These are phyloP conservation scores for Talaromyces ruber DNA, from an alignment of 495 filamentous ascomycete species.

Conservation along the genomic window DNA sequence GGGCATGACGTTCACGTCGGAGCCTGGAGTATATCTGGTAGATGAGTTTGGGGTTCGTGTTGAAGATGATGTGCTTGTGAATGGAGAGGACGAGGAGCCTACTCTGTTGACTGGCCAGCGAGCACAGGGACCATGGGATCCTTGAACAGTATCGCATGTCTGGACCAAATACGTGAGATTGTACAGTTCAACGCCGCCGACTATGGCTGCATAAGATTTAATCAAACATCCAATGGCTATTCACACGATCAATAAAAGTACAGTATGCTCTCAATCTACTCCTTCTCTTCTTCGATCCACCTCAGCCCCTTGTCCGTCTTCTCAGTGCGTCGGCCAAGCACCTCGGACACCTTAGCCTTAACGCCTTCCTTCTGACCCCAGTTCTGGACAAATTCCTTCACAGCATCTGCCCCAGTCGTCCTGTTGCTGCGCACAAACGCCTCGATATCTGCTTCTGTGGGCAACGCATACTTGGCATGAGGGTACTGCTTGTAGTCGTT, in stretches of 20 bases:
- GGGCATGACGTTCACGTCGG: conserved; percentile 48
- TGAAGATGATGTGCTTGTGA: conserved; percentile 43
- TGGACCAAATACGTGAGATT: too few species aligned
- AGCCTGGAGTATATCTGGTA: conserved; percentile 46
- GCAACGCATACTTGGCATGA: conserved; percentile 57
- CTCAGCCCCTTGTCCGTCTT: conserved; percentile 4
- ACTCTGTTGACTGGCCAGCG: conserved; percentile 35
- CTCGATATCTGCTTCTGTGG: conserved; percentile 63
- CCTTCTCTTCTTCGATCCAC: conserved; percentile 7
- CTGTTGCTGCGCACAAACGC: conserved; percentile 28
- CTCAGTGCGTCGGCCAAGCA: conserved; percentile 8
- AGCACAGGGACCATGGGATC: conserved; percentile 37
- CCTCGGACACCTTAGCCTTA: conserved; percentile 11
- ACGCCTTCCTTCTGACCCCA: conserved; percentile 19
- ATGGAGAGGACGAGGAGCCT: conserved; percentile 30
- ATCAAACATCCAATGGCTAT: neutral
- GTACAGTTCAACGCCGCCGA: neutral
- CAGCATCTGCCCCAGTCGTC: conserved; percentile 7
- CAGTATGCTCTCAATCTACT: neutral
- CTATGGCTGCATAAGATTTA: neutral
- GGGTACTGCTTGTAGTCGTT: conserved; percentile 61
- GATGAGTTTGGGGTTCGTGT: conserved; percentile 46
- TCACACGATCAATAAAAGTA: neutral
- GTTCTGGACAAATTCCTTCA: conserved; percentile 21
- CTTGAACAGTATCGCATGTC: conserved; percentile 19